These are phyloP conservation scores for Nannochloropsis oceanica DNA, from an alignment of 108 stramenopile genomes.

Conservation along the genomic window DNA sequence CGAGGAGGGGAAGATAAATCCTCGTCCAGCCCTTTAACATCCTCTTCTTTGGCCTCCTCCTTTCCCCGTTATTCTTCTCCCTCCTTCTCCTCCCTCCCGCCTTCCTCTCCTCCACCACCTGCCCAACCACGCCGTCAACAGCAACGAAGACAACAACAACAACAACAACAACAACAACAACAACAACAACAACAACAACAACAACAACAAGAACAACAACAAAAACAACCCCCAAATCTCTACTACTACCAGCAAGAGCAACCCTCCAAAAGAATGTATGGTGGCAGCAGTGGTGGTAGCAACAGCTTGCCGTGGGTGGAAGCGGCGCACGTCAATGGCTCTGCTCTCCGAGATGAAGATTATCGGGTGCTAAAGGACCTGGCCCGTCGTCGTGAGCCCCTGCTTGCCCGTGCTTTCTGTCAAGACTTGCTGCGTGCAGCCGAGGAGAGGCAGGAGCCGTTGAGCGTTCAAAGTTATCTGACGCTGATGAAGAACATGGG, in stretches of 20 bases:
- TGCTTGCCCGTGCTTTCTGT: neutral
- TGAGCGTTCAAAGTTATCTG: neutral
- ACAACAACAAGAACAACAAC: no score
- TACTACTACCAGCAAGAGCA: no score
- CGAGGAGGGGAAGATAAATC: neutral
- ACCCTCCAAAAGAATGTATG: no score
- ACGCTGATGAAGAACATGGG: neutral
- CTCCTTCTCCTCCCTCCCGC: neutral
- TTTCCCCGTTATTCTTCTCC: neutral
- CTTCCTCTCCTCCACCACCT: neutral
- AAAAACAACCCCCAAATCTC: no score
- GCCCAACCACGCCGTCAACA: no score
- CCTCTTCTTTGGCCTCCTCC: neutral
- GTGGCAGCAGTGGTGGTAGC: no score
- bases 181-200: no score
- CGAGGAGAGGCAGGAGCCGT: neutral
- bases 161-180: no score
- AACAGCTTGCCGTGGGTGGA: neutral
- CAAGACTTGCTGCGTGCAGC: neutral
- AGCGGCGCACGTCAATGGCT: neutral
- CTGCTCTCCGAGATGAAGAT: neutral
- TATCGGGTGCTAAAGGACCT: neutral
- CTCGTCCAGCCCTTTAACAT: neutral
- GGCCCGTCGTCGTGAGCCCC: neutral
- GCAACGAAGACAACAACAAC: no score